Conservation (phyloP, 129 eudicot genomes). For the Rutidosis leptorrhynchoides region DNA sequence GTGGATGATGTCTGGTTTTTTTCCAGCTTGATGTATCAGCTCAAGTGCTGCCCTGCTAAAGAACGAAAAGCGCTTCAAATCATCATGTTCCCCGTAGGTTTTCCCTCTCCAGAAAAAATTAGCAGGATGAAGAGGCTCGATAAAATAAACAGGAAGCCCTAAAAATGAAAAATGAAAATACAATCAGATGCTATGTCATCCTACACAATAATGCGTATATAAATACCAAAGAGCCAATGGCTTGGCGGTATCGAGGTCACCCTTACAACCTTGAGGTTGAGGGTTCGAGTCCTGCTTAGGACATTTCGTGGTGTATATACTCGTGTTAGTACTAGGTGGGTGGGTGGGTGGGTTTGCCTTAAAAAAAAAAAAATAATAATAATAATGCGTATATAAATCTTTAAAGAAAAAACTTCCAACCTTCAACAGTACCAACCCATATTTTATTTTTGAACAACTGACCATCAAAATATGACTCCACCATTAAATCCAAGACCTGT, state of each 20-base stretch:
- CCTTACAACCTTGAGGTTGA: too few species aligned
- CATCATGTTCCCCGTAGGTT: constrained; percentile 86
- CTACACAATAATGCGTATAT: constrained; percentile 1
- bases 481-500: constrained; percentile 70
- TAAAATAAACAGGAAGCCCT: constrained; percentile 98
- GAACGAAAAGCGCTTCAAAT: constrained; percentile 89
- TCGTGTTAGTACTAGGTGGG: too few species aligned
- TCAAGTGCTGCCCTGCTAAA: constrained; percentile 99
- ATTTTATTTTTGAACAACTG: constrained; percentile 67
- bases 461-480: constrained; percentile 95
- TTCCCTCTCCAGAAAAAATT: constrained; percentile 96
- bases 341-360: too few species aligned
- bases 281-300: too few species aligned
- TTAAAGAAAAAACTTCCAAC: constrained; percentile 29
- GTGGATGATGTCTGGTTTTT: constrained; percentile 93
- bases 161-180: constrained; percentile 14
- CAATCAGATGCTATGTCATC: background rate
- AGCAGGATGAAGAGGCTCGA: constrained; percentile 93
- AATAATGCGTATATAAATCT: constrained; percentile 3
- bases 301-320: too few species aligned
- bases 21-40: constrained; percentile 81
- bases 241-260: too few species aligned
- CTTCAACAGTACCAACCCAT: constrained; percentile 98
- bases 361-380: too few species aligned
- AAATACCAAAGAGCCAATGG: too few species aligned